Conservation (phyloP, 2,329 filamentous ascomycete species). For the Venturia effusa region DNA sequence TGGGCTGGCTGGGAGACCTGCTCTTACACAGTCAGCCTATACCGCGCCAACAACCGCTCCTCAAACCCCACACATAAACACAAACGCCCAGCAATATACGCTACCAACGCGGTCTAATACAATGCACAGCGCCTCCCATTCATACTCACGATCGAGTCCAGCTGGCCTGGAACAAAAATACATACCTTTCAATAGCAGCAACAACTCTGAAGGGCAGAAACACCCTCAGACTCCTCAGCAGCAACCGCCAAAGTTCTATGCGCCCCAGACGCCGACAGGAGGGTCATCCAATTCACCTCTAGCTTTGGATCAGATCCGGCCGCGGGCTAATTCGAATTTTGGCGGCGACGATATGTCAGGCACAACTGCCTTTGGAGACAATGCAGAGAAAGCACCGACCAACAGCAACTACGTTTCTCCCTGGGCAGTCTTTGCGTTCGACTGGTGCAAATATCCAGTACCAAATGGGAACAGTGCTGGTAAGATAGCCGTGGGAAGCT, state of each 20-base stretch:
- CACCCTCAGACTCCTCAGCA: conserved; percentile 32
- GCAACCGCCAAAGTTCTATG: conserved; percentile 44
- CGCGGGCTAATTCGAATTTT: conserved; percentile 70
- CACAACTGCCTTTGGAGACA: conserved; percentile 51
- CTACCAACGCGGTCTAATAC: conserved; percentile 56
- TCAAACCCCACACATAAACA: conserved; percentile 39
- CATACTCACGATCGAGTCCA: conserved; percentile 69
- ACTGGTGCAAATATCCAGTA: conserved; percentile 98
- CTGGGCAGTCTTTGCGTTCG: conserved; percentile 92
- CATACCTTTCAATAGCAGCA: conserved; percentile 39
- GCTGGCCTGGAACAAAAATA: conserved; percentile 48
- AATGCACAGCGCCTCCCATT: conserved; percentile 44
- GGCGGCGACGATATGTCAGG: conserved; percentile 58
- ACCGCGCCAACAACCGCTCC: conserved; percentile 48
- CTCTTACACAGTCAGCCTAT: conserved; percentile 38
- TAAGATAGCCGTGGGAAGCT: conserved; percentile 91
- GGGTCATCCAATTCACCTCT: conserved; percentile 74
- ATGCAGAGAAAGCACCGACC: conserved; percentile 43
- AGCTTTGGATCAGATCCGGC: conserved; percentile 83
- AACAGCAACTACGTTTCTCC: conserved; percentile 91
- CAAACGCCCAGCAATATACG: conserved; percentile 49
- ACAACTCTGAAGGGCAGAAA: conserved; percentile 7
- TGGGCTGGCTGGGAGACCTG: conserved; percentile 40
- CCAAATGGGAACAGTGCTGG: conserved; percentile 56
- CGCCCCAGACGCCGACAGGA: conserved; percentile 36